Percentiles rank a stretch among this genome's conserved stretches.
Conservation (phyloP, 495 filamentous ascomycete species). For the Penicillium simplicissimum region DNA sequence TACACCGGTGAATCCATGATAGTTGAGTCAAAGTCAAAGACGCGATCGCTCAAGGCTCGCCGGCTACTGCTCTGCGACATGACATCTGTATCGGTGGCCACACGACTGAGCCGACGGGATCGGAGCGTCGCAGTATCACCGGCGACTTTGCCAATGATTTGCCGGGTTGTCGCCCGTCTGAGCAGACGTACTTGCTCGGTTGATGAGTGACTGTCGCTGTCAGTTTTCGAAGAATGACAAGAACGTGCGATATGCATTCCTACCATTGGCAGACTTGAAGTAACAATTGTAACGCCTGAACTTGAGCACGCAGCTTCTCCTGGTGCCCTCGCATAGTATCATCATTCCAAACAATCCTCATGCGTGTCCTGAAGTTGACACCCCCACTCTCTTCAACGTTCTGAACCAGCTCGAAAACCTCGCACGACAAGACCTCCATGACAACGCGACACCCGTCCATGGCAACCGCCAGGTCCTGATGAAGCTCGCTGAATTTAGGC, state of each 20-base stretch:
- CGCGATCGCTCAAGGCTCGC: constrained; percentile 31
- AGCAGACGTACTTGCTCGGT: constrained; percentile 40
- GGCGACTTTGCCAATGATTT: constrained; percentile 41
- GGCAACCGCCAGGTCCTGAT: constrained; percentile 37
- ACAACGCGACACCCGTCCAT: constrained; percentile 43
- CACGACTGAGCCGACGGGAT: constrained; percentile 27
- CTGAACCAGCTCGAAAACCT: constrained; percentile 39
- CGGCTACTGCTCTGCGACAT: constrained; percentile 33
- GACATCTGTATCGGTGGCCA: constrained; percentile 27
- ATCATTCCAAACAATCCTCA: constrained; percentile 44
- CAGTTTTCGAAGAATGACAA: background rate
- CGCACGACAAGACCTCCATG: constrained; percentile 42
- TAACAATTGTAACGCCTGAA: constrained; percentile 45
- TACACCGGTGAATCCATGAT: constrained; percentile 33
- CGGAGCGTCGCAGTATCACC: constrained; percentile 44
- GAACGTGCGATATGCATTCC: constrained; percentile 7
- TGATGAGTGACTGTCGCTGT: constrained; percentile 30
- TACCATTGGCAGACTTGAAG: constrained; percentile 49
- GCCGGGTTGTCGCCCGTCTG: constrained; percentile 34
- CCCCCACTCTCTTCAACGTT: constrained; percentile 13
- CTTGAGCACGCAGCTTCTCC: constrained; percentile 41
- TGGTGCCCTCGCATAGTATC: constrained; percentile 44
- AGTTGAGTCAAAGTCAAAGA: constrained; percentile 38
- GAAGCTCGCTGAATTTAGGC: constrained; percentile 30
- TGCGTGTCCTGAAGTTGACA: constrained; percentile 26